Conservation (phyloP, 495 filamentous ascomycete species). For the Neurospora tetraspora region DNA sequence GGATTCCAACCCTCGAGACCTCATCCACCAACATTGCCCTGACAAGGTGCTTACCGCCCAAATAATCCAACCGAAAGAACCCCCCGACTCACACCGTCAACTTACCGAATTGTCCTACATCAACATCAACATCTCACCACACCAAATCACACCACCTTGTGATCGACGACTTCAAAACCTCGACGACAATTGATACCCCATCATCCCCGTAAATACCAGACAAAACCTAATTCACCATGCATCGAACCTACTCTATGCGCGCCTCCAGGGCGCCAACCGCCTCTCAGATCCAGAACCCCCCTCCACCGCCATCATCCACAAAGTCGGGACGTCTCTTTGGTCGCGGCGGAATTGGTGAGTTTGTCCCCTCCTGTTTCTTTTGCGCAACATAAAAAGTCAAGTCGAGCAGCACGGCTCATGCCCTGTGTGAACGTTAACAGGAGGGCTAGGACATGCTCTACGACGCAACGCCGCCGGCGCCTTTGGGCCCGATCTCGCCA, state of each 20-base stretch:
- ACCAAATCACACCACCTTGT: background rate
- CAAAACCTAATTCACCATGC: slow-evolving; percentile 45
- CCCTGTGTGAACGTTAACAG: slow-evolving; percentile 9
- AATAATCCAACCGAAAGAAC: background rate
- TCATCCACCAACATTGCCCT: background rate
- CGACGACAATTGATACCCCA: background rate
- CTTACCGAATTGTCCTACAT: background rate
- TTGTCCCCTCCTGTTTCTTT: background rate
- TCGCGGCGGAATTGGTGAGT: slow-evolving; percentile 66
- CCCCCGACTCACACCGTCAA: background rate
- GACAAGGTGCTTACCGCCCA: background rate
- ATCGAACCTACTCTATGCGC: slow-evolving; percentile 98
- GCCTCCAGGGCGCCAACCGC: slow-evolving; percentile 83
- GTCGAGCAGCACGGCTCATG: background rate
- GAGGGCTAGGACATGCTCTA: slow-evolving; percentile 73
- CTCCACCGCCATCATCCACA: slow-evolving; percentile 81
- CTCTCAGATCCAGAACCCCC: slow-evolving; percentile 67
- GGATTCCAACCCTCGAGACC: background rate
- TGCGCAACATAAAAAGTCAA: background rate
- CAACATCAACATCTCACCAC: background rate
- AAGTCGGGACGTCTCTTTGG: slow-evolving; percentile 87
- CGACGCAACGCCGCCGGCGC: slow-evolving; percentile 83
- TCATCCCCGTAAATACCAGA: slow-evolving; percentile 1
- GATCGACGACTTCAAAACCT: background rate
- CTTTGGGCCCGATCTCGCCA: slow-evolving; percentile 91